Base-by-base conservation (phyloP, 148 eudicot species). In the Simmondsia chinensis region DNA sequence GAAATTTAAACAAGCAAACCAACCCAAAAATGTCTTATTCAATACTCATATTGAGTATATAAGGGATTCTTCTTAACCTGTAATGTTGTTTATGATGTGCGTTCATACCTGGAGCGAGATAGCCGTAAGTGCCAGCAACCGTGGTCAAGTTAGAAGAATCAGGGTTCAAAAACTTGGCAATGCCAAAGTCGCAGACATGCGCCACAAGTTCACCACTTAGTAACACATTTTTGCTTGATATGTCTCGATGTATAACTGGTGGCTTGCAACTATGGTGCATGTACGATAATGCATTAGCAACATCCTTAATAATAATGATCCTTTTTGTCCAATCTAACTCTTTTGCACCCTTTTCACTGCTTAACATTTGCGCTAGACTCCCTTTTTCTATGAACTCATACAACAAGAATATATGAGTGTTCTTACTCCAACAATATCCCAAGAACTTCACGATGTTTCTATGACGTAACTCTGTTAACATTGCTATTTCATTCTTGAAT, bases 21-120 rank as follows among this genome's bases (percentile, higher is more conserved):
- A n/a, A n/a, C 31, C 31, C 9, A 28, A 9, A 28, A 28, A 28
- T 28, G 31, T n/a, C n/a, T n/a, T n/a, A n/a, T n/a, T n/a, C n/a
- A n/a, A n/a, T n/a, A n/a, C n/a, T n/a, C n/a, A n/a, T n/a, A n/a
- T n/a, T 28, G 31, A 5, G 31, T 28, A 28, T 12, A 21, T 32
- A 5, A 40, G 25, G 23, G 8, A 13, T 40, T 4, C 25, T 7
- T 7, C 9, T 19, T 0, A 0, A 19, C n/a, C n/a, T n/a, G 25
- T 19, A 9, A 20, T 4, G 13, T 20, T 2, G 1, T 5, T 8
- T 20, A 1, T 18, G 26, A 24, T 1, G 9, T 12, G 10, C 1
- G 17, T 25, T 9, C 25, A 22, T 65, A 57, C 70, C 70, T 57
- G 64, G 64, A 49, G 70, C 64, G 40, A 58, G 48, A 38, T 65